A percentile compares a stretch with the other conserved stretches of the same genome.
These are phyloP conservation scores for Suaeda aralocaspica DNA, from an alignment of 148 eudicot species.

Conservation along the genomic window DNA sequence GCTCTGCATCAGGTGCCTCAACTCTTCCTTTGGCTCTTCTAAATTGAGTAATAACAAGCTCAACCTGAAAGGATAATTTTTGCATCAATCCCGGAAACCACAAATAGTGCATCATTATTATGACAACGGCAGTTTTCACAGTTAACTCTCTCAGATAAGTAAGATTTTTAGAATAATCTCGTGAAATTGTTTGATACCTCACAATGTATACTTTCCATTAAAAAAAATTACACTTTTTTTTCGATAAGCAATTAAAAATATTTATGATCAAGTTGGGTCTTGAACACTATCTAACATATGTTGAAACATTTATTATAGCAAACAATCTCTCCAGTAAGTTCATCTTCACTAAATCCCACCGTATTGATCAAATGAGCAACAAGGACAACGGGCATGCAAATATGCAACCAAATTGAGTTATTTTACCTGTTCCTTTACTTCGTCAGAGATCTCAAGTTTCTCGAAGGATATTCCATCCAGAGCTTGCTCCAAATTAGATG, in stretches of 20 bases:
- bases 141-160: too few species aligned
- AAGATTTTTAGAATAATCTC: too few species aligned
- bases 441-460: constrained; percentile 83
- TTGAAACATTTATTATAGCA: too few species aligned
- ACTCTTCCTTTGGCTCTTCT: constrained; percentile 86
- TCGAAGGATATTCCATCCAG: constrained; percentile 55
- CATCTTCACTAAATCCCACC: background rate
- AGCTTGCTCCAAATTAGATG: constrained; percentile 73
- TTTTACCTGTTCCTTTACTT: constrained; percentile 90
- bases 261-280: too few species aligned
- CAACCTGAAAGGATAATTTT: constrained; percentile 53
- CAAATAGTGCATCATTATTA: too few species aligned
- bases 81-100: constrained; percentile 9
- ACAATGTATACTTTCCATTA: too few species aligned
- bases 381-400: constrained; percentile 4
- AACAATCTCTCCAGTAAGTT: background rate
- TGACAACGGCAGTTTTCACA: too few species aligned
- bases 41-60: constrained; percentile 83
- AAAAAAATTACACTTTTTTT: too few species aligned
- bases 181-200: too few species aligned
- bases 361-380: background rate
- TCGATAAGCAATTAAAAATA: too few species aligned
- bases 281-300: too few species aligned
- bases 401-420: constrained; percentile 10
- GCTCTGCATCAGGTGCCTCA: constrained; percentile 61